These are phyloP conservation scores for Aureobasidium musti DNA, from an alignment of 2,329 filamentous ascomycete genomes.

Conservation along the genomic window DNA sequence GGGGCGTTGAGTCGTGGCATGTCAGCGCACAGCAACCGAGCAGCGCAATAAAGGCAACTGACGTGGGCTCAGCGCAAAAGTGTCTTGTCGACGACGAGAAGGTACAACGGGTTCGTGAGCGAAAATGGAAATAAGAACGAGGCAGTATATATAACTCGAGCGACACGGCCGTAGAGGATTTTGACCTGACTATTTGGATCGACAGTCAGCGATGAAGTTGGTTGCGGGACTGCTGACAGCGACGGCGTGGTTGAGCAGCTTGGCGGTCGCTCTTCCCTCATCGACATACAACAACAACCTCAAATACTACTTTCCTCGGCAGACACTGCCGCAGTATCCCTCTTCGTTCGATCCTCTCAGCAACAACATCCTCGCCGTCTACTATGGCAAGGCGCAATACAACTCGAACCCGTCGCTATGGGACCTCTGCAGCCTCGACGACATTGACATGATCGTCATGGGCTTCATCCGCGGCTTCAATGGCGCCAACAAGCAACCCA, in stretches of 20 bases:
- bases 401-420: constrained; percentile 4
- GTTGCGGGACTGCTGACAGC: not conserved
- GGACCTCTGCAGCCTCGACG: constrained; percentile 8
- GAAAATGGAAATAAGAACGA: not conserved
- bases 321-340: not conserved
- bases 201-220: not conserved
- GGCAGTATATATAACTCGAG: not conserved
- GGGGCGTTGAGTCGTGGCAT: not conserved
- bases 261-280: constrained; percentile 13
- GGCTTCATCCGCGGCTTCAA: constrained; percentile 24
- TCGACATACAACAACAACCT: not conserved
- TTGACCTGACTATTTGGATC: not conserved
- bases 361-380: constrained; percentile 25
- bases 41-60: not conserved
- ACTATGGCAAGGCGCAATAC: constrained; percentile 27
- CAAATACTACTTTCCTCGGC: constrained; percentile 5
- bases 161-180: constrained; percentile 16
- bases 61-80: not conserved
- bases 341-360: constrained; percentile 7
- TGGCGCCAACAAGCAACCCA: constrained; percentile 6
- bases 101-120: not conserved
- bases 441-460: constrained; percentile 27
- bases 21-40: not conserved
- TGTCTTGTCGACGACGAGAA: not conserved
- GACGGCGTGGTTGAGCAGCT: constrained; percentile 3